phyloP scores from a whole-genome alignment of 1,139 yeast genomes.

The Casaregolazyma lundiana region DNA sequence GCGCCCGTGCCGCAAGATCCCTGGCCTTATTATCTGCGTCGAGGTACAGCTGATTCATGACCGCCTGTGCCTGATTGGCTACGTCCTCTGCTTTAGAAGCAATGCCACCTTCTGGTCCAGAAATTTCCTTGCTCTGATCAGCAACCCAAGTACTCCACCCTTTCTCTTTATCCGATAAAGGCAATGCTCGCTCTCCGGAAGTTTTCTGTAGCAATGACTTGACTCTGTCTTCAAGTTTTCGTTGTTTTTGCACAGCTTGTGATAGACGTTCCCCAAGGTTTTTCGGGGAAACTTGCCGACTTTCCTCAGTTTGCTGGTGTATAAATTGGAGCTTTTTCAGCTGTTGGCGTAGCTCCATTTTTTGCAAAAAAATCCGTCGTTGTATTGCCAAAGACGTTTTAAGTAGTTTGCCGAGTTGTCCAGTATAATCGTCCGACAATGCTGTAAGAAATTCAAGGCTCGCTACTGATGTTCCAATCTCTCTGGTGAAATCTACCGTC shows the following conservation, averaged over 20 bases:
- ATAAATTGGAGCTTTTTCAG: constrained; percentile 23
- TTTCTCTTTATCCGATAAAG: constrained; percentile 40
- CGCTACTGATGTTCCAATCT: constrained; percentile 19
- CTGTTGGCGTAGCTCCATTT: constrained; percentile 38
- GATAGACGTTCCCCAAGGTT: constrained; percentile 13
- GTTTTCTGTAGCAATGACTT: constrained; percentile 30
- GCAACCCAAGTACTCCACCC: constrained; percentile 44
- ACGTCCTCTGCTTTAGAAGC: background rate
- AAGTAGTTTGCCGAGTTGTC: constrained; percentile 28
- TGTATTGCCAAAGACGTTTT: constrained; percentile 31
- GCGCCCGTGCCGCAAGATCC: background rate
- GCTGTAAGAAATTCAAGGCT: constrained; percentile 27
- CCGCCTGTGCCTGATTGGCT: background rate
- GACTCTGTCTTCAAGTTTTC: constrained; percentile 33
- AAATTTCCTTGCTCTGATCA: constrained; percentile 23
- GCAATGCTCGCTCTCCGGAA: constrained; percentile 26
- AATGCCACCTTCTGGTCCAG: constrained; percentile 9
- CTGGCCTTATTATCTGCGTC: background rate
- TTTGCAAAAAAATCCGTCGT: constrained; percentile 32
- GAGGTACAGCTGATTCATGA: constrained; percentile 15
- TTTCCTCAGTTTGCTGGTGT: constrained; percentile 5
- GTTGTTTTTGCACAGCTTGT: constrained; percentile 30
- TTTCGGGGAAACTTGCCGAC: constrained; percentile 26
- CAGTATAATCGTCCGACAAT: constrained; percentile 26
- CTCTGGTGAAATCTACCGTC: constrained; percentile 12